Percentiles rank a stretch among this genome's conserved stretches.
These are phyloP conservation scores for Suillus ampliporus DNA, from an alignment of 768 basidiomycete genomes.

Conservation along the genomic window DNA sequence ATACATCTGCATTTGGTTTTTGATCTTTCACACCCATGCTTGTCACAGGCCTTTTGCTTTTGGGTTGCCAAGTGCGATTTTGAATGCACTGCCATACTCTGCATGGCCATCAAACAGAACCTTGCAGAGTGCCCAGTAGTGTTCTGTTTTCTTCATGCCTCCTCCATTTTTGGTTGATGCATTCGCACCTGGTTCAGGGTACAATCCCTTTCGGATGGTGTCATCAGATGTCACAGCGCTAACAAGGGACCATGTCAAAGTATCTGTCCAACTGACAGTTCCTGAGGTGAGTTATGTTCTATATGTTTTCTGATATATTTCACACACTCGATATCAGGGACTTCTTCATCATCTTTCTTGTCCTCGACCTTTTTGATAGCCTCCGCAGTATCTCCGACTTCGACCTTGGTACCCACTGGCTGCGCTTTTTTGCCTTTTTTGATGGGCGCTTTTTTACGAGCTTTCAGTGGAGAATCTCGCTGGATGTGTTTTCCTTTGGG, in stretches of 20 bases:
- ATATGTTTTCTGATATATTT: background rate
- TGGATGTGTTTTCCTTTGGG: background rate
- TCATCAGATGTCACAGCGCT: background rate
- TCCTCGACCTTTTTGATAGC: background rate
- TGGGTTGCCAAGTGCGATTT: background rate
- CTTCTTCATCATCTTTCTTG: background rate
- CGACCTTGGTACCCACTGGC: background rate
- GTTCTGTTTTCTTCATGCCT: background rate
- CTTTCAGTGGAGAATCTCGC: background rate
- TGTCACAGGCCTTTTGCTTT: background rate
- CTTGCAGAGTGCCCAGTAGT: slow-evolving; percentile 1
- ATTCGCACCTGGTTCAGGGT: background rate
- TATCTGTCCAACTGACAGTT: background rate
- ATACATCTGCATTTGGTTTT: background rate
- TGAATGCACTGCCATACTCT: background rate
- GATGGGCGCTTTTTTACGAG: background rate
- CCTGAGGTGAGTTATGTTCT: background rate
- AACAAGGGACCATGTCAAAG: background rate
- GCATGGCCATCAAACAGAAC: background rate
- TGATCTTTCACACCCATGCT: background rate
- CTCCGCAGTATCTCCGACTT: background rate
- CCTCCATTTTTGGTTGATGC: background rate
- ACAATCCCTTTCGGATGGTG: background rate
- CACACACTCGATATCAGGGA: background rate
- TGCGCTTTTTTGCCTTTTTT: background rate